Percentiles rank a stretch among this genome's conserved stretches.
Conservation (phyloP, 371 early-diverging fungal species). For the Mucor irregularis region DNA sequence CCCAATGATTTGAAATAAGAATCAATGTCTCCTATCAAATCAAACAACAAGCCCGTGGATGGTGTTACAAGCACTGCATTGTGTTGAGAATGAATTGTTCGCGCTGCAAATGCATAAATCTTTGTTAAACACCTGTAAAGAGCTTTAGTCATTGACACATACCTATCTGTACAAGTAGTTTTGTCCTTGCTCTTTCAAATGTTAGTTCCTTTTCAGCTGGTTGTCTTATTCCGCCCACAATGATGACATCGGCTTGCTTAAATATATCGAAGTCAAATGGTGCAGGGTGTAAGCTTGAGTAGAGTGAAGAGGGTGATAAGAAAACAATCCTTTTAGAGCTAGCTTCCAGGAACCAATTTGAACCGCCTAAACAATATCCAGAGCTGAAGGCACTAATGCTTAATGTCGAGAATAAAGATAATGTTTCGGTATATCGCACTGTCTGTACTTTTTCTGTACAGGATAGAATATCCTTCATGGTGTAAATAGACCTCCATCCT, state of each 20-base stretch:
- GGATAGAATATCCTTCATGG: slow-evolving; percentile 55
- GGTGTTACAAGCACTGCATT: slow-evolving; percentile 73
- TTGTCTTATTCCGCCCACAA: slow-evolving; percentile 46
- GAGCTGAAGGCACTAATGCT: slow-evolving; percentile 61
- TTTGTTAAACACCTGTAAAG: no score
- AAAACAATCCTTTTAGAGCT: slow-evolving; percentile 64
- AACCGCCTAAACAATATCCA: slow-evolving; percentile 69
- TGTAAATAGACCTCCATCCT: slow-evolving; percentile 56
- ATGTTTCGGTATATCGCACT: slow-evolving; percentile 60
- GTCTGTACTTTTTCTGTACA: slow-evolving; percentile 69
- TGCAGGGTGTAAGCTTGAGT: slow-evolving; percentile 66
- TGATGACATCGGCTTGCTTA: slow-evolving; percentile 57
- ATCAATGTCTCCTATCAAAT: slow-evolving; percentile 66
- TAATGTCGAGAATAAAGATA: slow-evolving; percentile 43
- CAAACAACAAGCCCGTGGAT: slow-evolving; percentile 74
- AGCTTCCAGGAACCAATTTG: slow-evolving; percentile 74
- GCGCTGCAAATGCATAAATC: slow-evolving; percentile 31
- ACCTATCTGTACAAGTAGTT: slow-evolving; percentile 36
- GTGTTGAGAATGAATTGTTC: slow-evolving; percentile 61
- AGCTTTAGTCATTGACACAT: no score
- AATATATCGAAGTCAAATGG: slow-evolving; percentile 64
- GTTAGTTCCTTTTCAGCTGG: slow-evolving; percentile 8
- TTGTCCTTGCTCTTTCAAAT: slow-evolving; percentile 23
- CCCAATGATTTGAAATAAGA: slow-evolving; percentile 56
- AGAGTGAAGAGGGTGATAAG: slow-evolving; percentile 66